Conservation (phyloP, 495 filamentous ascomycete genomes). For the Astrocystis sublimbata region DNA sequence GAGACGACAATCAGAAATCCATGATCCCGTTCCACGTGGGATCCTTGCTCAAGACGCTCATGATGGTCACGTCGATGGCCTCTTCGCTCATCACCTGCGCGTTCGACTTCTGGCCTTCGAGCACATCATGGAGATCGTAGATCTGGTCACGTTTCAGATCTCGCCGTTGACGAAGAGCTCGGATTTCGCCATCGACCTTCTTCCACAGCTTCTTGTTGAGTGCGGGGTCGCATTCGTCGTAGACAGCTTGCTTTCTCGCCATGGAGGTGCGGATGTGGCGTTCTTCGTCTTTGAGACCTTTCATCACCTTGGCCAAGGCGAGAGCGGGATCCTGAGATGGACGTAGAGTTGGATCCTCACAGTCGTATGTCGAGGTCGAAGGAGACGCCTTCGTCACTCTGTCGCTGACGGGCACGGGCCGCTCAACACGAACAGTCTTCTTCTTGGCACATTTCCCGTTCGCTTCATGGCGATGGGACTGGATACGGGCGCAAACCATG, state of each 20-base stretch:
- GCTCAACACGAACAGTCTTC: constrained; percentile 61
- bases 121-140: constrained; percentile 84
- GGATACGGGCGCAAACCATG: constrained; percentile 67
- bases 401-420: constrained; percentile 71
- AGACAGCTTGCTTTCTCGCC: constrained; percentile 55
- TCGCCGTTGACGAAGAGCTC: constrained; percentile 62
- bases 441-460: constrained; percentile 42
- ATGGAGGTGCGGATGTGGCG: constrained; percentile 74
- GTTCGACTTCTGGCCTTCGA: constrained; percentile 74
- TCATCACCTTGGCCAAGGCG: constrained; percentile 78
- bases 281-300: constrained; percentile 79
- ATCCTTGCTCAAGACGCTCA: constrained; percentile 35
- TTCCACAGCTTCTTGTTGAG: constrained; percentile 67
- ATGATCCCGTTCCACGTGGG: constrained; percentile 44
- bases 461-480: constrained; percentile 41
- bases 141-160: constrained; percentile 85
- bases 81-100: constrained; percentile 65
- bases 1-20: constrained; percentile 19
- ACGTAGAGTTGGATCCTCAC: constrained; percentile 71
- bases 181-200: constrained; percentile 62
- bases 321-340: constrained; percentile 72
- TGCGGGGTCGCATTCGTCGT: constrained; percentile 69
- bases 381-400: constrained; percentile 44
- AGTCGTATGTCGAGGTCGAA: constrained; percentile 41
- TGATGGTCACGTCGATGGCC: constrained; percentile 69